Base-by-base conservation (phyloP, 352 stramenopile genomes). In the Pythium angustatum region DNA sequence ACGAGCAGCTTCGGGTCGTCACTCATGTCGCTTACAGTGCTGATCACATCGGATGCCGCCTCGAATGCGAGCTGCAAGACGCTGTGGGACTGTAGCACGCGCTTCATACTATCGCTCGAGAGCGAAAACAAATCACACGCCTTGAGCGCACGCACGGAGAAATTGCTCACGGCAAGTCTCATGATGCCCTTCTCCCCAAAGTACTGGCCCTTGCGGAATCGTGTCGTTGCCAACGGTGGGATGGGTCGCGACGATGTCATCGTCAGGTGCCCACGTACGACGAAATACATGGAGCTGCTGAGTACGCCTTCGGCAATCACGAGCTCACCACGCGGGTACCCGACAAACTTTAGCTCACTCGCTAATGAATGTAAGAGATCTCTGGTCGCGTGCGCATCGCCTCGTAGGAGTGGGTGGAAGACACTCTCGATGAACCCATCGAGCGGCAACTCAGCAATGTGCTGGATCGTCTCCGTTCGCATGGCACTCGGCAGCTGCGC, bases 121-220 rank as follows among this genome's bases (percentile, higher is more conserved):
- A 90, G 64, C 7, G 72, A 72, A 21, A 90, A 75, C 45, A 90
- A 27, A 50, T 90, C 79, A 36, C 79, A 88, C 2, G 73, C 76
- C 27, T 76, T 72, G 14, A 80, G 49, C 6, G 81, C 76, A 36
- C 73, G 69, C 8, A 88, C 70, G 0, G 81, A 79, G 30, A 75
- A 68, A 11, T 49, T 62, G 61, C 77, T 85, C 24, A 84, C 70
- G 0, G 76, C 75, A 21, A 81, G 69, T 0, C 63, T 71, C 10
- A 88, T 58, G 5, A 88, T 55, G 4, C 73, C 78, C 3, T 71
- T 75, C 14, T 86, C 76, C 5, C 79, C 79, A 58, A 88, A 87
- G 56, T 67, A 83, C 44, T 83, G 59, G 1, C 79, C 81, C 27
- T 68, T 76, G 0, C 66, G 34, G 66, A 72, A 68, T 21, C 66